phyloP scores from a whole-genome alignment of 768 basidiomycete genomes.

The Mycena pura region DNA sequence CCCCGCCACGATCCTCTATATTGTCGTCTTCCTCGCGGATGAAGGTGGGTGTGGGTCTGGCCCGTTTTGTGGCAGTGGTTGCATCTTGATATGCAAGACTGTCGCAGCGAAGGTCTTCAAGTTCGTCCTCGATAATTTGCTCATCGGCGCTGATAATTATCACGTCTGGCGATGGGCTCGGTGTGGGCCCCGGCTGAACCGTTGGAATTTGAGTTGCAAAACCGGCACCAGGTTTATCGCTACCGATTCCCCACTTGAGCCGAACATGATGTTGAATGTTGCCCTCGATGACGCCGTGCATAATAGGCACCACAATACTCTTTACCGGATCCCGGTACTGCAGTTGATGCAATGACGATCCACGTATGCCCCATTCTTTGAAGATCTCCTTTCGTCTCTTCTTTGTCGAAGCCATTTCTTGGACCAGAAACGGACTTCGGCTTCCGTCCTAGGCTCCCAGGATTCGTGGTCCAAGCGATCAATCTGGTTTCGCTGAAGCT shows the following conservation, averaged over 20 bases:
- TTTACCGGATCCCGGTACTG: slow-evolving; percentile 26
- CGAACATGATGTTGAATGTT: slow-evolving; percentile 18
- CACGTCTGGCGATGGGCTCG: no score
- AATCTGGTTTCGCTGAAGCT: slow-evolving; percentile 1
- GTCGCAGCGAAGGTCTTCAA: no score
- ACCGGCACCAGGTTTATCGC: neutral
- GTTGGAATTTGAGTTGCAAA: no score
- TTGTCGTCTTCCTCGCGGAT: no score
- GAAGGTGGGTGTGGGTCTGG: no score
- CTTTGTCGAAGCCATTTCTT: slow-evolving; percentile 20
- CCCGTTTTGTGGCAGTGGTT: no score
- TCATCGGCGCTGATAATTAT: no score
- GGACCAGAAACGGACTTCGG: slow-evolving; percentile 17
- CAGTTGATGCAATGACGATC: slow-evolving; percentile 17
- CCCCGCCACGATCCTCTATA: no score
- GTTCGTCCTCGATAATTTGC: no score
- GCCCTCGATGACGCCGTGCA: slow-evolving; percentile 26
- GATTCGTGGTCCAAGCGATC: slow-evolving; percentile 15
- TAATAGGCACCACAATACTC: slow-evolving; percentile 14
- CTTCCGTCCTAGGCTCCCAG: slow-evolving; percentile 11
- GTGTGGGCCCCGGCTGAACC: no score
- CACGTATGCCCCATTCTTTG: slow-evolving; percentile 14
- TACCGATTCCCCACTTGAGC: slow-evolving; percentile 22
- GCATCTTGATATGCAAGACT: no score
- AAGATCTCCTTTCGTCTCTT: slow-evolving; percentile 2